Evolutionary conservation across 1,284 basidiomycete genomes (phyloP), one percentile per base, ranked within the genome.

Genomic region (Ceratobasidium papillatum): DNA sequence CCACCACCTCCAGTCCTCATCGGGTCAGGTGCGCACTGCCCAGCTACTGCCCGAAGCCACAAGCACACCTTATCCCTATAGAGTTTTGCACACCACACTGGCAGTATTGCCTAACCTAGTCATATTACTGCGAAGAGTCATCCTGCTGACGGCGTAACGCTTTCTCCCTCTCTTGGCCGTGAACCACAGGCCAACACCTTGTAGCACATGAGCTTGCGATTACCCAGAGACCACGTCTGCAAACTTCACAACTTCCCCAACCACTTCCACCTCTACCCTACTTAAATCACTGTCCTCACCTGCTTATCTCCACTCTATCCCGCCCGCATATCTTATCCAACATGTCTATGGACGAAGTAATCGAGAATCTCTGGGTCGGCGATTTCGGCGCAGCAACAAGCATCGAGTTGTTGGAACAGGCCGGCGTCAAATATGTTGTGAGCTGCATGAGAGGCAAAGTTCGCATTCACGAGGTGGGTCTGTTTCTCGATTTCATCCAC

Each of bases 391-490:
- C 88, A 71, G 88, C 89, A 3, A 81, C 84, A 51, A 82, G 92
- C 77, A 83, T 84, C 0, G 83, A 86, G 45, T 82, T 81, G 12
- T 86, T 94, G 76, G 88, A 86, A 78, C 81, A 82, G n/a, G 86
- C 88, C 77, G 87, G 87, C 25, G 91, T 94, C 5, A 88, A 86
- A 77, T 91, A 91, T 78, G 86, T 94, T 14, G 81, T 94, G 30
- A 87, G 88, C 1, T 91, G 87, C 0, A 91, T 93, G 90, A 85
- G 90, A 54, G 91, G 91, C 1, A 87, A 85, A 72, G 82, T 93
- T 5, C 86, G 85, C 1, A 87, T 93, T 43, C 81, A 89, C 69
- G 88, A 91, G 82, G 91, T 91, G 77, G 75, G 84, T 79, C 12
- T 11, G 25, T 30, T 43, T 34, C 32, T 11, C 43, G 27, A 14